Evolutionary conservation across 2,329 filamentous ascomycete genomes (phyloP).

Genomic region (Nothomitra cinnamomea): DNA sequence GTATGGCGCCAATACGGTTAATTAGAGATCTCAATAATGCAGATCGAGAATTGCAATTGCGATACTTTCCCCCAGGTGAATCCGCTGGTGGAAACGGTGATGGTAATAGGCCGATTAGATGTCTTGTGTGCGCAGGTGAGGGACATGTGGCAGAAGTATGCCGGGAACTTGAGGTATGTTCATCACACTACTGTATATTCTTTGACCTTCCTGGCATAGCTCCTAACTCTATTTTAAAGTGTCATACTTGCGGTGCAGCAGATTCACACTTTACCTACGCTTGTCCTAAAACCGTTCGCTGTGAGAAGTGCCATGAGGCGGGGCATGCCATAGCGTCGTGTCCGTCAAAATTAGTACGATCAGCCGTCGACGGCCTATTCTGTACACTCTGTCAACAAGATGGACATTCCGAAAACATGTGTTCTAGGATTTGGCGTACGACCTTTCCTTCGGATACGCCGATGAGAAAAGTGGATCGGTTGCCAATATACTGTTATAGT

Average conservation of each 20-base stretch:
- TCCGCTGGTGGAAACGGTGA: not conserved
- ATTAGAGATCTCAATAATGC: not conserved
- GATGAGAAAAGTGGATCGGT: not conserved
- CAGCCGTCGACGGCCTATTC: constrained; percentile 1
- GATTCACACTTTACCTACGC: not conserved
- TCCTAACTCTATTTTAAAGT: not conserved
- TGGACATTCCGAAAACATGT: not conserved
- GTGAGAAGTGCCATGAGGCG: not conserved
- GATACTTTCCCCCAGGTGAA: not conserved
- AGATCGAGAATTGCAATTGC: not conserved
- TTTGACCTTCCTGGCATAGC: too few species aligned
- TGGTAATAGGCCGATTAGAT: not conserved
- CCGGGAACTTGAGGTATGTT: not conserved
- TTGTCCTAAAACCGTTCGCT: not conserved
- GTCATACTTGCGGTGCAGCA: not conserved
- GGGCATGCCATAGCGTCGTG: not conserved
- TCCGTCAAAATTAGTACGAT: not conserved
- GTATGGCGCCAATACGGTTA: not conserved
- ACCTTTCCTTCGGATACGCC: not conserved
- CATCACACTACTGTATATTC: too few species aligned
- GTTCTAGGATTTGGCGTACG: constrained; percentile 4
- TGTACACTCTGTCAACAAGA: not conserved
- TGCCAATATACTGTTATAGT: constrained; percentile 2
- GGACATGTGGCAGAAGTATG: not conserved
- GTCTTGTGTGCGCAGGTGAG: constrained; percentile 3